Conservation (phyloP, 2,329 filamentous ascomycete species). For the Verticillium zaregamsianum region DNA sequence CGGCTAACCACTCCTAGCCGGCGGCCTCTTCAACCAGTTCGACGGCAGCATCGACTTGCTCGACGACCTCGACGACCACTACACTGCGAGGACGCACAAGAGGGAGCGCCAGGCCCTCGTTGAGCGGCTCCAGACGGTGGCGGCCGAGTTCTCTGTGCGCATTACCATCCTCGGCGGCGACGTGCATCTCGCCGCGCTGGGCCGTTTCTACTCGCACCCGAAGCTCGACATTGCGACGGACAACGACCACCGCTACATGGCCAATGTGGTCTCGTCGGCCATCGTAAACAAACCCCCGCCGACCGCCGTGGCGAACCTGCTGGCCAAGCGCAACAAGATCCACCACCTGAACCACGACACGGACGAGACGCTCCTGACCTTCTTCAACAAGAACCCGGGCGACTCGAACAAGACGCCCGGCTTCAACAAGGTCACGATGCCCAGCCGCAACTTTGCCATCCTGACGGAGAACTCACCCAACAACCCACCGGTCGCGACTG, state of each 20-base stretch:
- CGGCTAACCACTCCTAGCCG: slow-evolving; percentile 40
- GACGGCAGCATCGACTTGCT: slow-evolving; percentile 90
- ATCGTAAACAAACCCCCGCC: slow-evolving; percentile 95
- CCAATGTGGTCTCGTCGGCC: slow-evolving; percentile 87
- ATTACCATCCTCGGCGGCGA: slow-evolving; percentile 92
- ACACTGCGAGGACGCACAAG: slow-evolving; percentile 90
- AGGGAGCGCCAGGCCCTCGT: slow-evolving; percentile 76
- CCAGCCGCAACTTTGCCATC: slow-evolving; percentile 89
- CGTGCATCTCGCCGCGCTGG: slow-evolving; percentile 86
- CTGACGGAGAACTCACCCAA: slow-evolving; percentile 81
- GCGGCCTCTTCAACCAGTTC: slow-evolving; percentile 87
- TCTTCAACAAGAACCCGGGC: slow-evolving; percentile 89
- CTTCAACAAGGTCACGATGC: slow-evolving; percentile 83
- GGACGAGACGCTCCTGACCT: slow-evolving; percentile 88
- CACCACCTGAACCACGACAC: slow-evolving; percentile 68
- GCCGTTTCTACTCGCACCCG: slow-evolving; percentile 91
- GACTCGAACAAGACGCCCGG: slow-evolving; percentile 65
- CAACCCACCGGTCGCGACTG: slow-evolving; percentile 23
- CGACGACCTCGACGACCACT: slow-evolving; percentile 93
- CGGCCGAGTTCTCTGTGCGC: slow-evolving; percentile 81
- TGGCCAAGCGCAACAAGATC: slow-evolving; percentile 85
- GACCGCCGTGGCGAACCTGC: slow-evolving; percentile 79
- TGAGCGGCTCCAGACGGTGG: slow-evolving; percentile 75
- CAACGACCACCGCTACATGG: slow-evolving; percentile 89
- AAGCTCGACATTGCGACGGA: slow-evolving; percentile 72